Percentiles rank a stretch among this genome's conserved stretches.
These are phyloP conservation scores for Sclerotinia trifoliorum DNA, from an alignment of 2,329 filamentous ascomycete species.

Conservation along the genomic window DNA sequence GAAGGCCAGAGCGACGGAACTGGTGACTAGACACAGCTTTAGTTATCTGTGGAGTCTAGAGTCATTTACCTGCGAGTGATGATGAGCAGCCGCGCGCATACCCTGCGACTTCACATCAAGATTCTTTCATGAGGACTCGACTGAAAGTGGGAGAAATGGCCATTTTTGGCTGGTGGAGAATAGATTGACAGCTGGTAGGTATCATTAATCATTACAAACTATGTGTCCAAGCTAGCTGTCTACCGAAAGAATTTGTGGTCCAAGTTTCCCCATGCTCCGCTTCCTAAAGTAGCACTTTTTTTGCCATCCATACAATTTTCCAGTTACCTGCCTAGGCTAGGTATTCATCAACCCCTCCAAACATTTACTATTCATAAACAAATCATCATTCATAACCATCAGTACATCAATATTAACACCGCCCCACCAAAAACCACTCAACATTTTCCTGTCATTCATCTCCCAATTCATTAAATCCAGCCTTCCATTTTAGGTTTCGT, in stretches of 20 bases:
- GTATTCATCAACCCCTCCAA: not conserved
- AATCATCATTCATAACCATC: not conserved
- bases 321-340: not conserved
- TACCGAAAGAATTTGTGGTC: not conserved
- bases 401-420: not conserved
- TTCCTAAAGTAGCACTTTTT: not conserved
- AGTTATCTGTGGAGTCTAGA: not conserved
- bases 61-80: not conserved
- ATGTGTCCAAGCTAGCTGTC: too few species aligned
- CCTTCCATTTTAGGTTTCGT: constrained; percentile 7
- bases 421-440: not conserved
- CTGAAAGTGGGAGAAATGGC: too few species aligned
- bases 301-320: not conserved
- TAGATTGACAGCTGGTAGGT: not conserved
- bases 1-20: not conserved
- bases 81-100: not conserved
- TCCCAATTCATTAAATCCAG: not conserved
- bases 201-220: not conserved
- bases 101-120: not conserved
- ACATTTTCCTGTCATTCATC: not conserved
- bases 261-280: not conserved
- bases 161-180: too few species aligned
- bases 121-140: too few species aligned
- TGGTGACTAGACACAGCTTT: not conserved
- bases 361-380: not conserved